Base-by-base conservation (phyloP, 1,284 basidiomycete genomes). In the Cutaneotrichosporon sp. region DNA sequence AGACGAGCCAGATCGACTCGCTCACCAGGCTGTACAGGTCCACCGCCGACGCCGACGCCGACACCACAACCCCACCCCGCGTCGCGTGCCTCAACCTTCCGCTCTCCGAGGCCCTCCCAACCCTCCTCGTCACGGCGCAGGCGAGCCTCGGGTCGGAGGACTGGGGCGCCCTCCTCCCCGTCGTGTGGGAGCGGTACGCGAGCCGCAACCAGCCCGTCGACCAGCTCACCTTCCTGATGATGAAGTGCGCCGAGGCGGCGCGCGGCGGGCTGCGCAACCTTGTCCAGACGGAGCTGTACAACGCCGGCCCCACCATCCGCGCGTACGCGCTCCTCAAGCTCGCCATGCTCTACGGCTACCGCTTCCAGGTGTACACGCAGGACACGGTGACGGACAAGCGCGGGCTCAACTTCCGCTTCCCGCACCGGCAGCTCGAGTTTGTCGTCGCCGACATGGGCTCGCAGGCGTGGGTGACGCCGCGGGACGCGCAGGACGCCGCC, bases 381-480 rank as follows among this genome's bases (percentile, higher is more conserved):
- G 58, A 56, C 2, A 69, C 71, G 14, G 50, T 76, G n/a, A 67
- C 69, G 18, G 69, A 69, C 56, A 67, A 69, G 5, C 65, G 71
- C 8, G 74, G 72, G 3, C 70, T 72, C 8, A 43, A 72, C n/a
- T 77, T 77, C 58, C 69, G 68, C 25, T 77, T 74, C 58, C 42
- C 65, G 13, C 54, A 59, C 8, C 68, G 63, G 11, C 71, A 66
- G 3, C 66, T 74, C 45, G 74, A 75, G 16, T 75, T 71, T 50
- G 75, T 78, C 25, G 50, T 68, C 2, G 72, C 75, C 0, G 76
- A 78, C 51, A 71, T 78, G 54, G 76, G 76, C 8, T 70, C 71
- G 1, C 54, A 68, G 4, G 42, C 55, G 0, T 77, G 76, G 75
- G 68, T 70, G 1, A 60, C 69, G 9, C 65, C 75, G 1, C 74